Evolutionary conservation across 768 basidiomycete species (phyloP).

Genomic region (Xerocomellus dryophilus): DNA sequence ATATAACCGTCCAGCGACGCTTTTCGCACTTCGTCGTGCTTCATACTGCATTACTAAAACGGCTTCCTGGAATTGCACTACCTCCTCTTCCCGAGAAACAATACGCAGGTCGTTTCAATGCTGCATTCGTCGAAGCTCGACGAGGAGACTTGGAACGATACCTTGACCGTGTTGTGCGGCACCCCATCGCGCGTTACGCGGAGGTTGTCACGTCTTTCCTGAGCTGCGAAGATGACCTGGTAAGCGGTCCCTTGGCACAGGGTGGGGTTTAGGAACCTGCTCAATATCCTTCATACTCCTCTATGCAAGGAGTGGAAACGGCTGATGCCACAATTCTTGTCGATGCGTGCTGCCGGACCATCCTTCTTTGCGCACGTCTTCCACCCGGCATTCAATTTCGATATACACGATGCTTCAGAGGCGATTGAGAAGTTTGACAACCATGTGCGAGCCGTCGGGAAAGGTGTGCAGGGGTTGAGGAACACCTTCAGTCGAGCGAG

Average conservation of each 20-base stretch:
- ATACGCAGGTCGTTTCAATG: conserved; percentile 75
- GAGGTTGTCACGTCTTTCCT: conserved; percentile 81
- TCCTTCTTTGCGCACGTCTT: conserved; percentile 76
- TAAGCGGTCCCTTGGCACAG: conserved; percentile 37
- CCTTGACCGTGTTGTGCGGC: conserved; percentile 62
- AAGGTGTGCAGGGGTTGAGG: conserved; percentile 65
- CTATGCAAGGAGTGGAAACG: conserved; percentile 65
- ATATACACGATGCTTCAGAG: conserved; percentile 64
- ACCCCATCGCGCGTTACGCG: conserved; percentile 74
- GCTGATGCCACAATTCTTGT: conserved; percentile 55
- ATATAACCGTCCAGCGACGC: conserved; percentile 74
- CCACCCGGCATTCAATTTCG: conserved; percentile 83
- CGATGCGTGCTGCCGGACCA: conserved; percentile 65
- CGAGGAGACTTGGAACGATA: conserved; percentile 81
- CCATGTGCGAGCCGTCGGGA: conserved; percentile 64
- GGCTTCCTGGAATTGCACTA: conserved; percentile 72
- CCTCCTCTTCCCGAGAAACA: conserved; percentile 86
- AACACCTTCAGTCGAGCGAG: conserved; percentile 59
- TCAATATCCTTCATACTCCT: background rate
- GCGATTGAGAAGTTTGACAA: conserved; percentile 58
- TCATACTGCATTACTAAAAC: conserved; percentile 63
- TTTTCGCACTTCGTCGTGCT: conserved; percentile 84
- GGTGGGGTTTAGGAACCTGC: background rate
- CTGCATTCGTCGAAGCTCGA: conserved; percentile 79
- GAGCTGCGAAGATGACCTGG: conserved; percentile 69